These are phyloP conservation scores for Microbotryum scabiosae DNA, from an alignment of 1,284 basidiomycete species.

Conservation along the genomic window DNA sequence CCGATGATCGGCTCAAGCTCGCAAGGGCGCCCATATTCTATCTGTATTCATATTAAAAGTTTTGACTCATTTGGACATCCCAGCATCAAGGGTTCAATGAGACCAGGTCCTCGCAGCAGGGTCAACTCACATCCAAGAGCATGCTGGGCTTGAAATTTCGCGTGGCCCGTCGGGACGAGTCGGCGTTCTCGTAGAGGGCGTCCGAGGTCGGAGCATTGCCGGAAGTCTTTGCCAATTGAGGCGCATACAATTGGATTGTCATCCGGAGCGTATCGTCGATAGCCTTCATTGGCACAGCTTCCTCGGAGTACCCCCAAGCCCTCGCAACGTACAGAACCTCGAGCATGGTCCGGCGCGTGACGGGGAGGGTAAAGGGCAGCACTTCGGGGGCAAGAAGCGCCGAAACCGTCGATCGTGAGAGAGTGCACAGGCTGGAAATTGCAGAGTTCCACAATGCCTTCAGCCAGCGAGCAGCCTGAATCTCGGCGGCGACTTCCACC, in stretches of 20 bases:
- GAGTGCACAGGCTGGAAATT: conserved; percentile 36
- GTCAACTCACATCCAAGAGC: conserved; percentile 16
- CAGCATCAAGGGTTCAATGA: too few relatives aligned
- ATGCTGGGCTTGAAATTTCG: conserved; percentile 27
- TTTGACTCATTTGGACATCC: too few relatives aligned
- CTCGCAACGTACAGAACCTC: conserved; percentile 43
- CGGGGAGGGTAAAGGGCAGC: conserved; percentile 39
- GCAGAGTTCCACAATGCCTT: conserved; percentile 45
- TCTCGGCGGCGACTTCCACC: conserved; percentile 39
- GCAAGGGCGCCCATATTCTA: conserved; percentile 24
- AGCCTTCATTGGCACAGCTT: conserved; percentile 17
- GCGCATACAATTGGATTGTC: background rate
- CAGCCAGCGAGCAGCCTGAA: conserved; percentile 45
- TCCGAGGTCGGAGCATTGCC: conserved; percentile 12
- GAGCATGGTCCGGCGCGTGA: conserved; percentile 41
- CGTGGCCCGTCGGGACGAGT: background rate
- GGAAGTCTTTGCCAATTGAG: background rate
- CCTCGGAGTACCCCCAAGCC: conserved; percentile 30
- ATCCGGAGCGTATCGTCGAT: conserved; percentile 15
- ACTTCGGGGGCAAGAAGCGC: conserved; percentile 38
- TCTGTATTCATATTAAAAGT: too few relatives aligned
- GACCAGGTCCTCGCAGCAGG: too few relatives aligned
- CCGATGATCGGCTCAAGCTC: conserved; percentile 30
- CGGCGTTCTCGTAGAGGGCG: background rate
- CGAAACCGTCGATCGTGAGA: conserved; percentile 43